Evolutionary conservation across 1,139 yeast genomes (phyloP), one percentile per base, ranked within the genome.

Genomic region (Sugiyamaella pinicola): DNA sequence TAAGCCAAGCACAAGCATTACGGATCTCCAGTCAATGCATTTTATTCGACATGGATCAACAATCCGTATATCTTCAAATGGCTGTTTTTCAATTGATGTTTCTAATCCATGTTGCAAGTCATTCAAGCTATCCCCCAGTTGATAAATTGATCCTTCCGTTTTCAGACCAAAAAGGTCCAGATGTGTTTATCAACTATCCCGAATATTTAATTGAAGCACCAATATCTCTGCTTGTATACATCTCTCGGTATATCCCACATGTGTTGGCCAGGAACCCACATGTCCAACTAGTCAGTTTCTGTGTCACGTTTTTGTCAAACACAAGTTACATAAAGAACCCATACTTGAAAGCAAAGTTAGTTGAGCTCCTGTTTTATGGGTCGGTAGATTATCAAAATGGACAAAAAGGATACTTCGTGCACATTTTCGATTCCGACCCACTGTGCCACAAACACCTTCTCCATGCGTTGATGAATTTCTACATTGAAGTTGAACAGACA

Each of bases 401-500:
- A n/a, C 67, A 71, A 10, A 84, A 59, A 44, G 99, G 98, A 0
- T 85, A 85, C 58, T 82, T 90, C 78, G 75, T 83, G 55, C 76
- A 78, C 10, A 76, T 84, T 4, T 84, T 89, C 68, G 82, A 79
- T 61, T 73, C 82, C 9, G 83, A 89, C 63, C 77, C 79, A 50
- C 66, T 86, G 47, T 86, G 89, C 0, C 72, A 74, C 42, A 76
- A 84, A 47, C 83, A 91, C 65, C 69, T 95, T 54, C 74, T 93
- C 55, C 91, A 88, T 64, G 86, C 96, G 0, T 76, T 93, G 55
- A 78, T 93, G 71, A 95, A 89, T 64, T 87, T 90, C 60, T 93
- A 93, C 68, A 96, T 93, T 40, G 90, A 88, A 78, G 93, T 91
- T 53, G 99, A 93, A 68, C 89, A 88, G 66, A 95, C 99, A 0